Base-by-base conservation (phyloP, 129 eudicot genomes). In the Chrysanthemum makinoi region DNA sequence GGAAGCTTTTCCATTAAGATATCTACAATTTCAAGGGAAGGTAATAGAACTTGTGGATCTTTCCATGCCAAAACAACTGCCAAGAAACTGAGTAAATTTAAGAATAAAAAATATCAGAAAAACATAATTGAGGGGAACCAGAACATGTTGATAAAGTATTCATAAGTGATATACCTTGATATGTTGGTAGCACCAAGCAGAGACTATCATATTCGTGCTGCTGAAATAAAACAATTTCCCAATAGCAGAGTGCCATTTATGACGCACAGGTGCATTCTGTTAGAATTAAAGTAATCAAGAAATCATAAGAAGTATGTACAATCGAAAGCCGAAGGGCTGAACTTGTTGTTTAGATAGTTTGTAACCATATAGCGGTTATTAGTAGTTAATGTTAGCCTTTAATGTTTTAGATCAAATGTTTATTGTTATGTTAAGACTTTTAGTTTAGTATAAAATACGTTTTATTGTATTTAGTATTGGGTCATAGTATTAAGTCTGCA, bases 51-150 rank as follows among this genome's bases (percentile, higher is more conserved):
- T 69, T 92, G 98, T 9, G 98, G 96, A 74, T 92, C 98, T 78
- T 92, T 92, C 91, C 95, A 92, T 48, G 96, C 96, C 70, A 92
- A 81, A 62, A 92, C 85, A 17, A 96, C 98, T 12, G 91, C 94
- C 61, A 92, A 80, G 83, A 92, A 92, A 78, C 95, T 92, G 69
- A 28, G 30, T 24, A 62, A 62, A 17, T 70, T 72, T 15, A 72
- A 22, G 56, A 63, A 72, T 13, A 17, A 39, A 17, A 39, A 61
- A 65, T 1, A 52, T 70, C 24, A 22, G 24, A 22, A 22, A 22
- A 22, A 22, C 24, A 26, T 17, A 39, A 66, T 39, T 61, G 17
- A 66, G 22, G 66, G 22, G 7, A 66, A 46, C 59, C 60, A 69
- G 46, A 26, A 65, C 14, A 65, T 47, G 60, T 16, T 58, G n/a